These are phyloP conservation scores for Lodderomyces metapsilosis DNA, from an alignment of 1,139 yeast genomes.

Conservation along the genomic window DNA sequence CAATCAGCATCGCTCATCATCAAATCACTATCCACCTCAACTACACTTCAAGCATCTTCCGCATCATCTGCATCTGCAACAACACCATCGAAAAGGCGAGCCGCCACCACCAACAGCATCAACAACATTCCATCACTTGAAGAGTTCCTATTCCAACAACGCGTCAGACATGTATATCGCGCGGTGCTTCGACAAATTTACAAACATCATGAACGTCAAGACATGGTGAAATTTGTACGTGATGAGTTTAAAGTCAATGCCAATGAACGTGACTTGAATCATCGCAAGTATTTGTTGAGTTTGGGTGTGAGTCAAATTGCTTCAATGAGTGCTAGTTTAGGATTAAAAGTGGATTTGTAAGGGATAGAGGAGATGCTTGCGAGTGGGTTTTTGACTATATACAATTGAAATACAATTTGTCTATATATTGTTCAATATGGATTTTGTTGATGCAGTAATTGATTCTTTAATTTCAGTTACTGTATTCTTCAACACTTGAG, in stretches of 20 bases:
- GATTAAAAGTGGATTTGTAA: slow-evolving; percentile 13
- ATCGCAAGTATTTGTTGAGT: slow-evolving; percentile 38
- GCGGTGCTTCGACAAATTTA: slow-evolving; percentile 33
- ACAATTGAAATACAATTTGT: too few relatives aligned
- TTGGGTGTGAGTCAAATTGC: slow-evolving; percentile 31
- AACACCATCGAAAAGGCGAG: background rate
- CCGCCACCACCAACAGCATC: slow-evolving; percentile 7
- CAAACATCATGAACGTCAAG: slow-evolving; percentile 32
- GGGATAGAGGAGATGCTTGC: background rate
- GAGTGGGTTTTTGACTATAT: too few relatives aligned
- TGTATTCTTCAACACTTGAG: background rate
- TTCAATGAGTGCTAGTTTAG: slow-evolving; percentile 28
- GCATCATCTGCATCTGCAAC: background rate
- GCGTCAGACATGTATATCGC: slow-evolving; percentile 33
- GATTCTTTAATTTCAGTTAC: slow-evolving; percentile 17
- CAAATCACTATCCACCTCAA: background rate
- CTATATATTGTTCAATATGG: slow-evolving; percentile 14
- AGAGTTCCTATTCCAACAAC: slow-evolving; percentile 41
- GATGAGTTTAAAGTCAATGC: slow-evolving; percentile 34
- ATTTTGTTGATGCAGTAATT: slow-evolving; percentile 16
- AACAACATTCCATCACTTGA: slow-evolving; percentile 31
- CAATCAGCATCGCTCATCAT: background rate
- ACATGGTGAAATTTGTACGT: slow-evolving; percentile 32
- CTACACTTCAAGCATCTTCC: background rate
- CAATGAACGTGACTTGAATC: slow-evolving; percentile 30